phyloP scores from a whole-genome alignment of 1,284 basidiomycete species.

The Ustilago crameri region DNA sequence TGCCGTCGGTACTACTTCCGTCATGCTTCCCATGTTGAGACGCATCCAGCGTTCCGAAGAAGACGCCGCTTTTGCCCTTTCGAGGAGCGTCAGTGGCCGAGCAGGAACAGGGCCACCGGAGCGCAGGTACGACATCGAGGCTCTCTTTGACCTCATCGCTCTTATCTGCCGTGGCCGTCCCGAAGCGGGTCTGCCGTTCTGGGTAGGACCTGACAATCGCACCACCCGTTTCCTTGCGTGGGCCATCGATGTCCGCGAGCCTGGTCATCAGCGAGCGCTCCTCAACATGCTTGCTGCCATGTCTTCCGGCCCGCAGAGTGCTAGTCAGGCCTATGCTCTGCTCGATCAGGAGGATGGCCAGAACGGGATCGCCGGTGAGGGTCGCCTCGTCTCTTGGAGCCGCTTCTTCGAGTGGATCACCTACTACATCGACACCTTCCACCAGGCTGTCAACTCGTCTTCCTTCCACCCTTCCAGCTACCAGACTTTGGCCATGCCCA shows the following conservation, averaged over 20 bases:
- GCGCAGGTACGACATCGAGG: conserved; percentile 66
- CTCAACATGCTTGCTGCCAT: conserved; percentile 66
- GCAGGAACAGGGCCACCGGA: conserved; percentile 54
- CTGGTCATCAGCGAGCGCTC: conserved; percentile 64
- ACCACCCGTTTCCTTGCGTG: conserved; percentile 64
- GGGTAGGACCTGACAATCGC: conserved; percentile 69
- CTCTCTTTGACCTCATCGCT: conserved; percentile 64
- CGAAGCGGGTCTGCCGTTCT: conserved; percentile 62
- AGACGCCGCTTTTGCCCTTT: conserved; percentile 62
- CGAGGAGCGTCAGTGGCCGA: conserved; percentile 30
- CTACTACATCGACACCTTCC: conserved; percentile 64
- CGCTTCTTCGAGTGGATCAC: conserved; percentile 66
- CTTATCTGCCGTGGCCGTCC: conserved; percentile 59
- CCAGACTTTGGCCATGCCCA: conserved; percentile 71
- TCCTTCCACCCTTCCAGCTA: conserved; percentile 45
- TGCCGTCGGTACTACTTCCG: conserved; percentile 47
- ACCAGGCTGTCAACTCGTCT: conserved; percentile 39
- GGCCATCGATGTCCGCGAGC: conserved; percentile 66
- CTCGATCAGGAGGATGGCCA: conserved; percentile 51
- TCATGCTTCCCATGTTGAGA: conserved; percentile 62
- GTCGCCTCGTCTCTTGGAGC: conserved; percentile 62
- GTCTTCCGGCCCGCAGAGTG: conserved; percentile 61
- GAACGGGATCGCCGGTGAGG: conserved; percentile 43
- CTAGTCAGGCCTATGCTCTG: conserved; percentile 62
- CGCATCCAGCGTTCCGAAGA: conserved; percentile 66